Percentiles rank a stretch among this genome's conserved stretches.
Conservation (phyloP, 2,329 filamentous ascomycete genomes). For the Fusarium camptoceras region DNA sequence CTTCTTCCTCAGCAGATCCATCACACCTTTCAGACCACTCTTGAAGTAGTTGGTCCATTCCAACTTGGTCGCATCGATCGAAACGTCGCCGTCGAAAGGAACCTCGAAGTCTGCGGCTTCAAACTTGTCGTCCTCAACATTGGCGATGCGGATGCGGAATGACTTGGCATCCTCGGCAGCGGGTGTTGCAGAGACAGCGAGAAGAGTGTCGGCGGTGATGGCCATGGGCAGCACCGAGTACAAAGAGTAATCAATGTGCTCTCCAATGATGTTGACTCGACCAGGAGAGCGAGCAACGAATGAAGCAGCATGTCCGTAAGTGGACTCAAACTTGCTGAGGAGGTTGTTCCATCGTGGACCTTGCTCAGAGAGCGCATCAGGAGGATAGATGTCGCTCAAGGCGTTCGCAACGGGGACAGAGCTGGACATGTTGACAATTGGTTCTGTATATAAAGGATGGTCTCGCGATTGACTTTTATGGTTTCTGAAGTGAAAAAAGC, state of each 20-base stretch:
- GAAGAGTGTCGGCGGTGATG: conserved; percentile 88
- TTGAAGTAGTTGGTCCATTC: conserved; percentile 99
- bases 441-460: not conserved
- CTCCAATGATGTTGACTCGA: conserved; percentile 97
- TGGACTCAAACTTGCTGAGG: conserved; percentile 74
- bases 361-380: conserved; percentile 75
- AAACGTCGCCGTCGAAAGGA: conserved; percentile 69
- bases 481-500: not conserved
- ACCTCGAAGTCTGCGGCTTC: conserved; percentile 79
- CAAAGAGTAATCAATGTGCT: conserved; percentile 98
- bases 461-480: not conserved
- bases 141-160: conserved; percentile 81
- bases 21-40: conserved; percentile 84
- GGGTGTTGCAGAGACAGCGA: conserved; percentile 76
- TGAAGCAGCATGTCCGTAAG: conserved; percentile 76
- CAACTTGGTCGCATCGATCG: conserved; percentile 85
- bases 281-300: conserved; percentile 93
- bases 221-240: conserved; percentile 97
- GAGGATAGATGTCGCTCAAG: conserved; percentile 85
- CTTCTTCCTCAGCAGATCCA: conserved; percentile 80
- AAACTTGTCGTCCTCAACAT: conserved; percentile 82
- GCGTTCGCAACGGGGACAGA: conserved; percentile 79
- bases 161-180: conserved; percentile 62
- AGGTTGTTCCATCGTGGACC: conserved; percentile 80
- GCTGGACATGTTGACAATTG: conserved; percentile 58